These are phyloP conservation scores for Phyllosticta capitalensis DNA, from an alignment of 2,329 filamentous ascomycete species.

Conservation along the genomic window DNA sequence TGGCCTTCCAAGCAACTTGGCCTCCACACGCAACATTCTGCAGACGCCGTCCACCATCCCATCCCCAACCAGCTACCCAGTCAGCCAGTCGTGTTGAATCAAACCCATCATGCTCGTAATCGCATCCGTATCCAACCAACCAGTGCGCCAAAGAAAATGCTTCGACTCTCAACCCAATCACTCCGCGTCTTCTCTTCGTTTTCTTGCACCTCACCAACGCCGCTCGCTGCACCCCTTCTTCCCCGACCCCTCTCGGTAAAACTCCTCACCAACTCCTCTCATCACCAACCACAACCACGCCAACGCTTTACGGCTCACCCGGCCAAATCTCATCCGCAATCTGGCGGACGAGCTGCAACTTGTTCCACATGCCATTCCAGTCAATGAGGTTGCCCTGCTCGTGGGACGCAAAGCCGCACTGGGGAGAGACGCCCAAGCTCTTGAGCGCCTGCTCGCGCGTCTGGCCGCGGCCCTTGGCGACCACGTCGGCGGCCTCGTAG, in stretches of 20 bases:
- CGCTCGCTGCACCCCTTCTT: not conserved
- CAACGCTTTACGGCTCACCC: slow-evolving; percentile 32
- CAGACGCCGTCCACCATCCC: not conserved
- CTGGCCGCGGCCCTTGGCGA: slow-evolving; percentile 56
- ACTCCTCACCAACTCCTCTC: slow-evolving; percentile 37
- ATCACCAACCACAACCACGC: slow-evolving; percentile 38
- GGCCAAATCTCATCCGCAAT: slow-evolving; percentile 65
- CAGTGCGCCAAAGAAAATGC: not conserved
- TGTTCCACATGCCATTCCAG: slow-evolving; percentile 59
- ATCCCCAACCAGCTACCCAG: not conserved
- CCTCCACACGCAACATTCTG: not conserved
- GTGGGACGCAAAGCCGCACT: slow-evolving; percentile 49
- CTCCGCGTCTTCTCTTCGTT: not conserved
- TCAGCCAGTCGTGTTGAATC: not conserved
- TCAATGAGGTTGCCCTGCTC: slow-evolving; percentile 59
- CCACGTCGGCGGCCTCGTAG: slow-evolving; percentile 46
- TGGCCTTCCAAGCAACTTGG: not conserved
- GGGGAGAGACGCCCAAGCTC: slow-evolving; percentile 38
- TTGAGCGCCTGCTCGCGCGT: slow-evolving; percentile 55
- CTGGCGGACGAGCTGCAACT: slow-evolving; percentile 58
- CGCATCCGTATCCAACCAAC: not conserved
- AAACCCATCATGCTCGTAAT: not conserved
- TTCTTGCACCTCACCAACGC: not conserved
- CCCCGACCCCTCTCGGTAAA: slow-evolving; percentile 19
- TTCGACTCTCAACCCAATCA: not conserved